Conservation (phyloP, 2,329 filamentous ascomycete species). For the Tolypocladium inflatum region DNA sequence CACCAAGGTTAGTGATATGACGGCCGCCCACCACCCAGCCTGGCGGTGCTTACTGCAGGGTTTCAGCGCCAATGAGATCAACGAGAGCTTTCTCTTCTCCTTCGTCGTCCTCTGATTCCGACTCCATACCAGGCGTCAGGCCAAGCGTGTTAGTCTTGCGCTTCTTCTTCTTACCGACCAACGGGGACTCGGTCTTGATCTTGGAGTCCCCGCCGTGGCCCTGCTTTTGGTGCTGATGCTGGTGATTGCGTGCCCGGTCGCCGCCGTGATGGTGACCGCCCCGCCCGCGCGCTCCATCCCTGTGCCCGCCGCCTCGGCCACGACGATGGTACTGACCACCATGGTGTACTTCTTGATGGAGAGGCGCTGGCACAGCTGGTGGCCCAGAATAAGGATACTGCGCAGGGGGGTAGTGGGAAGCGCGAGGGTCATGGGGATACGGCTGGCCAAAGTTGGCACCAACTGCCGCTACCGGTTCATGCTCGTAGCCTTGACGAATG, state of each 20-base stretch:
- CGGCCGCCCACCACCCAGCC: too few species aligned
- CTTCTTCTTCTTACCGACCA: constrained; percentile 58
- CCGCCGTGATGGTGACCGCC: constrained; percentile 25
- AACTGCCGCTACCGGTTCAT: constrained; percentile 20
- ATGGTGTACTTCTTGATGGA: constrained; percentile 15
- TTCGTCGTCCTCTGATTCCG: constrained; percentile 56
- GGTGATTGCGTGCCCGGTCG: constrained; percentile 32
- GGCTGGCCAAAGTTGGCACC: constrained; percentile 27
- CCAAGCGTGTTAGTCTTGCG: constrained; percentile 64
- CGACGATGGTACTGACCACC: constrained; percentile 24
- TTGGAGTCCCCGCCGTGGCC: constrained; percentile 9
- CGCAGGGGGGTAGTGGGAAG: constrained; percentile 22
- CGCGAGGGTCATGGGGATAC: constrained; percentile 30
- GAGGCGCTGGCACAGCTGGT: constrained; percentile 22
- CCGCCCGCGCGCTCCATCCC: constrained; percentile 33
- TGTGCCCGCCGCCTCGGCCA: constrained; percentile 22
- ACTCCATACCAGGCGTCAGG: constrained; percentile 56
- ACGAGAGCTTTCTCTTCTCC: constrained; percentile 59
- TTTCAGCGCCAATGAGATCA: constrained; percentile 45
- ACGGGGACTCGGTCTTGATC: constrained; percentile 29
- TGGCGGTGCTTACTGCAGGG: constrained; percentile 39
- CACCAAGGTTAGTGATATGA: not conserved
- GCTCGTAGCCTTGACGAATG: constrained; percentile 24
- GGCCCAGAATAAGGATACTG: constrained; percentile 29
- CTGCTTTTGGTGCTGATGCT: constrained; percentile 12